Conservation (phyloP, 1,139 yeast species). For the Pneumocystis wakefieldiae region DNA sequence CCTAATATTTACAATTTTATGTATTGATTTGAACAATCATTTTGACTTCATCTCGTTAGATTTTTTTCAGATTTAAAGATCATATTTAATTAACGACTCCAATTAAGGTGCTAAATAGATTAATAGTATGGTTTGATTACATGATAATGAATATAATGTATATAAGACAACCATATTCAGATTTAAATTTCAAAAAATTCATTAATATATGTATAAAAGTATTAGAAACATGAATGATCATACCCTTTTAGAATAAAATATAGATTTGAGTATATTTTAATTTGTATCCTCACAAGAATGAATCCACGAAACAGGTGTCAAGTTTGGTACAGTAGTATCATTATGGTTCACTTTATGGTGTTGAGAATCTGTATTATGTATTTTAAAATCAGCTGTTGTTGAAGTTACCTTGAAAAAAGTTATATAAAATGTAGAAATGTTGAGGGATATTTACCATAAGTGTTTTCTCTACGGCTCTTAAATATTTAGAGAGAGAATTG, state of each 20-base stretch:
- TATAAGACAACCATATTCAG: neutral
- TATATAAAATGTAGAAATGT: neutral
- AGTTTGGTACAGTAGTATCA: neutral
- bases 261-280: neutral
- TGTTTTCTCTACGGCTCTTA: conserved; percentile 25
- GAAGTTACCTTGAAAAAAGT: conserved; percentile 1
- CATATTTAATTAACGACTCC: neutral
- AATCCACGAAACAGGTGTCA: neutral
- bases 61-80: neutral
- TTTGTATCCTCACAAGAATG: neutral
- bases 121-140: neutral
- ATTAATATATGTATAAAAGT: neutral
- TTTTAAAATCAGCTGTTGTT: neutral
- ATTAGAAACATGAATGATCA: neutral
- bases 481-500: conserved; percentile 24
- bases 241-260: neutral
- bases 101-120: neutral
- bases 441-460: neutral
- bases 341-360: neutral
- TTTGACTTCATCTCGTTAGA: neutral
- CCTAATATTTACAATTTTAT: neutral
- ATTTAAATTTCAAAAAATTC: neutral
- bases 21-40: neutral
- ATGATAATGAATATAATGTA: neutral
- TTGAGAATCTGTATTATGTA: neutral